phyloP scores from a whole-genome alignment of 2,329 filamentous ascomycete species.

The Penicillium janthinellum region DNA sequence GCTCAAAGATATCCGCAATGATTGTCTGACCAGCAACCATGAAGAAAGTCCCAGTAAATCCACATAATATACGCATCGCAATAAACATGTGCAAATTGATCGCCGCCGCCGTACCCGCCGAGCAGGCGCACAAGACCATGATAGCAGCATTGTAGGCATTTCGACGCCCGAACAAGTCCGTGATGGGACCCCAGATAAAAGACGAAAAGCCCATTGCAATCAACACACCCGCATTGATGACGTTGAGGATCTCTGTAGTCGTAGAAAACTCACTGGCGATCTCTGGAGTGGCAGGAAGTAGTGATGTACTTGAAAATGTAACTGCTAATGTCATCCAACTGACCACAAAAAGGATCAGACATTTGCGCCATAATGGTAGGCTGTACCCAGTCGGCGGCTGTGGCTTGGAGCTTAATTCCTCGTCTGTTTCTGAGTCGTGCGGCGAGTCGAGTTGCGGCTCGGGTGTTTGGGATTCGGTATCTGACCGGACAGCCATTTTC shows the following conservation, averaged over 20 bases:
- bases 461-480: conserved; percentile 22
- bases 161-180: conserved; percentile 33
- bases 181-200: conserved; percentile 40
- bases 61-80: conserved; percentile 38
- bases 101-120: conserved; percentile 35
- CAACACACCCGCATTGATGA: conserved; percentile 42
- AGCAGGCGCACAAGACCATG: conserved; percentile 35
- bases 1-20: conserved; percentile 43
- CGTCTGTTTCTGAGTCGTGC: conserved; percentile 23
- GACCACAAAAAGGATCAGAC: conserved; percentile 44
- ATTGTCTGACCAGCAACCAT: conserved; percentile 45
- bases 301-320: conserved; percentile 47
- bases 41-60: conserved; percentile 42
- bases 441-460: conserved; percentile 14
- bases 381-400: conserved; percentile 24
- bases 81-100: conserved; percentile 40
- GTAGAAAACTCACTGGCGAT: conserved; percentile 44
- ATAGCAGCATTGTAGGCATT: conserved; percentile 39
- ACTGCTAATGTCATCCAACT: conserved; percentile 47
- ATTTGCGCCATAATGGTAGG: conserved; percentile 43
- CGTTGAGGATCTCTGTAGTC: conserved; percentile 37
- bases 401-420: conserved; percentile 12
- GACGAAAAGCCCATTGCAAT: conserved; percentile 43
- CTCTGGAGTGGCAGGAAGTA: conserved; percentile 44
- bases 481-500: conserved; percentile 15